A percentile compares a stretch with the other conserved stretches of the same genome.
Evolutionary conservation across 1,139 yeast genomes (phyloP).

Genomic region (Hyphopichia fennica): DNA sequence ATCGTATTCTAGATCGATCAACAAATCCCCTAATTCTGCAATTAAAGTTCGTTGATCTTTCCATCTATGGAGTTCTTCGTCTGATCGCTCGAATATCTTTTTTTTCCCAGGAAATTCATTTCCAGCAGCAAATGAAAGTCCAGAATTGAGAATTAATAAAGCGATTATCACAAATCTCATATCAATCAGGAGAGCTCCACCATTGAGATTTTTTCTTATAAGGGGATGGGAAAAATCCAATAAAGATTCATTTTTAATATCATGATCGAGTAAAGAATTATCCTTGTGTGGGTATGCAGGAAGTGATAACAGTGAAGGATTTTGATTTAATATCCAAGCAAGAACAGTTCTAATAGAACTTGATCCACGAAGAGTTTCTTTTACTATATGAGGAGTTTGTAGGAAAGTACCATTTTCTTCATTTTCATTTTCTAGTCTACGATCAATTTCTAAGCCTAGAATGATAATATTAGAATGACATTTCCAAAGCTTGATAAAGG

Average conservation of each 20-base stretch:
- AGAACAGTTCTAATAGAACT: constrained; percentile 61
- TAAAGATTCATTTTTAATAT: constrained; percentile 54
- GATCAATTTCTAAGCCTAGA: constrained; percentile 62
- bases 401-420: constrained; percentile 21
- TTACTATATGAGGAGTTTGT: constrained; percentile 51
- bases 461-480: constrained; percentile 57
- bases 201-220: constrained; percentile 56
- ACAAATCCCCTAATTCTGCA: constrained; percentile 51
- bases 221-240: constrained; percentile 60
- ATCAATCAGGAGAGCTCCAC: constrained; percentile 57
- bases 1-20: constrained; percentile 59
- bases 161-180: constrained; percentile 41
- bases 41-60: constrained; percentile 22
- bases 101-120: constrained; percentile 6
- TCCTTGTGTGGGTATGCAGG: constrained; percentile 12
- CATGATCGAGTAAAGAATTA: constrained; percentile 38
- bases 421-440: constrained; percentile 54
- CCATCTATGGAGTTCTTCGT: constrained; percentile 19
- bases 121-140: constrained; percentile 20
- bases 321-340: constrained; percentile 58
- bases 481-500: constrained; percentile 62
- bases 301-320: constrained; percentile 28
- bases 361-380: constrained; percentile 59
- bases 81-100: constrained; percentile 6
- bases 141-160: constrained; percentile 25